Percentiles rank a stretch among this genome's conserved stretches.
phyloP scores from a whole-genome alignment of 208 protist genomes.

The Trypanosoma melophagium region DNA sequence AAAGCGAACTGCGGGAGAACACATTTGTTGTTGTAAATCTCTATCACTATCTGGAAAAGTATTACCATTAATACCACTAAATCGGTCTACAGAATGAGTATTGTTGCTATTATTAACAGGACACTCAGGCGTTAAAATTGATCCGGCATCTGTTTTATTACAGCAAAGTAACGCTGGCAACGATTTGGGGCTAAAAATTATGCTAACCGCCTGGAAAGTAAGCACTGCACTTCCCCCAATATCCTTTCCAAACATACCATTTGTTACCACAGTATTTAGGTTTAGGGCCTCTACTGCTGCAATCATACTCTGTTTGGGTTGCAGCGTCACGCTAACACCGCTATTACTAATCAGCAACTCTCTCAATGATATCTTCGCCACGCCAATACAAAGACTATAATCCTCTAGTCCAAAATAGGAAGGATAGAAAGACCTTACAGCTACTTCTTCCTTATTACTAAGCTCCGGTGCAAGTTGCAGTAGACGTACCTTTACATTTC shows the following conservation, averaged over 20 bases:
- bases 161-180: slow-evolving; percentile 39
- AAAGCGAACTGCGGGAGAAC: slow-evolving; percentile 60
- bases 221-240: slow-evolving; percentile 71
- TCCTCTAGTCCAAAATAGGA: slow-evolving; percentile 26
- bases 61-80: slow-evolving; percentile 1
- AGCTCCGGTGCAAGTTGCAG: slow-evolving; percentile 68
- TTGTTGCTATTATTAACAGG: neutral
- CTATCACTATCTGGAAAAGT: neutral
- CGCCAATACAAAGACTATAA: slow-evolving; percentile 74
- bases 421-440: slow-evolving; percentile 24
- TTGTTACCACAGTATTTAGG: slow-evolving; percentile 63
- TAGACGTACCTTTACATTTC: slow-evolving; percentile 77
- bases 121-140: neutral
- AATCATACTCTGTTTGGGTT: slow-evolving; percentile 62
- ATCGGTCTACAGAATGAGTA: neutral
- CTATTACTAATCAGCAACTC: slow-evolving; percentile 59
- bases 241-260: slow-evolving; percentile 74
- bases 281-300: slow-evolving; percentile 62
- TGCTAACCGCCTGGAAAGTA: slow-evolving; percentile 63
- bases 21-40: slow-evolving; percentile 25
- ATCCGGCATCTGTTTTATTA: neutral
- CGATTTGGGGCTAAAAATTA: slow-evolving; percentile 59
- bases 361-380: slow-evolving; percentile 73
- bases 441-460: slow-evolving; percentile 13
- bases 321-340: slow-evolving; percentile 70